Evolutionary conservation across 208 protist species (phyloP).

Genomic region (Trypanosoma conorhini): DNA sequence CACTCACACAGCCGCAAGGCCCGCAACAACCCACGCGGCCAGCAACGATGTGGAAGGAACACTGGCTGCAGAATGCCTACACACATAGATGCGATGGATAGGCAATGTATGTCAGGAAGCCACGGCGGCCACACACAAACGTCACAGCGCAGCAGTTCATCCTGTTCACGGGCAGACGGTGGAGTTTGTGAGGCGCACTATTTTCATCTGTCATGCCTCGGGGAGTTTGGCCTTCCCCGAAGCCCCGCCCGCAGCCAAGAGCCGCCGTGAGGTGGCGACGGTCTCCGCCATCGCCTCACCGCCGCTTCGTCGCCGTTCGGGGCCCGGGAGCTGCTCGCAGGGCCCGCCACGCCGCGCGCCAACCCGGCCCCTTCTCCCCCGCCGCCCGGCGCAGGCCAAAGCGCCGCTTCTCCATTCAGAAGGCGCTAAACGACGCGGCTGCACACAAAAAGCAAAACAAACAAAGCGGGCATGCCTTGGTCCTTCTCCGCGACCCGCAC

Average conservation of each 20-base stretch:
- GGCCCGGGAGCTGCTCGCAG: neutral
- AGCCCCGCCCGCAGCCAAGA: no score
- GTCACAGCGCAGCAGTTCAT: no score
- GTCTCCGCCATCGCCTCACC: no score
- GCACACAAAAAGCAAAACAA: neutral
- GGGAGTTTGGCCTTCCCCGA: no score
- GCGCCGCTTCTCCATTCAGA: neutral
- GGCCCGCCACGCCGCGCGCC: neutral
- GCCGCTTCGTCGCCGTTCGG: no score
- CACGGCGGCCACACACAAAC: no score
- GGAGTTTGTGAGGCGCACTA: no score
- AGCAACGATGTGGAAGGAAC: neutral
- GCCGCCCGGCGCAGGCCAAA: neutral
- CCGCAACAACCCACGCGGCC: neutral
- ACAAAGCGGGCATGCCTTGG: neutral
- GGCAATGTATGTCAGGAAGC: no score
- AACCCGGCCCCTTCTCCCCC: neutral
- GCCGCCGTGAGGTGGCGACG: no score
- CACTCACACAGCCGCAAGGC: neutral
- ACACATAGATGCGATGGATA: conserved; percentile 8
- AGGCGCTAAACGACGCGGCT: neutral
- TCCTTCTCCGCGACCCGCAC: neutral
- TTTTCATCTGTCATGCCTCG: no score
- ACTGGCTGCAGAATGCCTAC: neutral
- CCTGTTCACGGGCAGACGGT: no score